Base-by-base conservation (phyloP, 257 asterid genomes). In the Solanum sejunctum region DNA sequence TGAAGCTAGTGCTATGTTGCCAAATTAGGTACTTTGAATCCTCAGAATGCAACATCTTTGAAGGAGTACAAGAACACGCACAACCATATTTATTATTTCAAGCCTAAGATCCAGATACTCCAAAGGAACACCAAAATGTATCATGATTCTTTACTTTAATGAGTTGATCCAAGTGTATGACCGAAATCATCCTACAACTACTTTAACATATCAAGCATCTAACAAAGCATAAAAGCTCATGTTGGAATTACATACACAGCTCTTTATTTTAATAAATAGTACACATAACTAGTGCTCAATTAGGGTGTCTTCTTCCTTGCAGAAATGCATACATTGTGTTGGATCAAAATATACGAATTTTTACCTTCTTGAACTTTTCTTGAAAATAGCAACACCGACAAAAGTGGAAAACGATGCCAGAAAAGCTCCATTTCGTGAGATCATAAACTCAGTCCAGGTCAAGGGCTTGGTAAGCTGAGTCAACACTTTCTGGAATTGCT, bases 371-470 rank as follows among this genome's bases (percentile, higher is more conserved):
- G 89, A 82, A 86, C 89, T 88, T 84, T 67, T 93, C 85, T 90
- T 88, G 89, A 87, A 89, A 80, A 90, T 15, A 83, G 92, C 88
- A 28, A 93, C 91, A 87, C 94, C 88, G 71, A 91, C 85, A 84
- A 95, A 85, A 86, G 90, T 84, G 32, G 94, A 92, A 71, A 92
- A 85, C 88, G 92, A 88, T 1, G 92, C 88, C 52, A 92, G 66
- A 56, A 93, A 60, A 88, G 91, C 95, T 84, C 98, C 98, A 51
- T 94, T 92, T 89, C 98, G 92, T 67, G 97, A 93, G 28, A 90
- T 91, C 69, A 93, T 93, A 70, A 94, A 93, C 87, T 95, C 99
- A 0, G 89, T 91, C 98, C 99, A 97, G 0, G 98, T 91, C 89
- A 97, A 90, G 36, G 98, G 99, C 81, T 85, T 93, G 43, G 86